A percentile compares a stretch with the other conserved stretches of the same genome.
Conservation (phyloP, 768 basidiomycete genomes). For the Tylopilus plumbeoviolaceoides region DNA sequence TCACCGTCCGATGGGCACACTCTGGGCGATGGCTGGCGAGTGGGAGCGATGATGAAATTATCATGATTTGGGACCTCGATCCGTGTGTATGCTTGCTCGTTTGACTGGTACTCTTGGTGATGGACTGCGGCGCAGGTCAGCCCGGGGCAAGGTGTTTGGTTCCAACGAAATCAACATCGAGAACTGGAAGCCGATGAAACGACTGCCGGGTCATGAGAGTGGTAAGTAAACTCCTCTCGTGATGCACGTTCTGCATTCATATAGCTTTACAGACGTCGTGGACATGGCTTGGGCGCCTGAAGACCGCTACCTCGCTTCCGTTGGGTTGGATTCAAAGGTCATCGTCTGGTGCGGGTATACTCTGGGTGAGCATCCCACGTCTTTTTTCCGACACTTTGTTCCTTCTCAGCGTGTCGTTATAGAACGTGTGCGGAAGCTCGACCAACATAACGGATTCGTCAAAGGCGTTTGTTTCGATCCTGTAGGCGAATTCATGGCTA, state of each 20-base stretch:
- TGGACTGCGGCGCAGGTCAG: conserved; percentile 45
- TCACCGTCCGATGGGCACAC: conserved; percentile 91
- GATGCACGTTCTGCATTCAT: conserved; percentile 1
- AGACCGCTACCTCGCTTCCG: conserved; percentile 89
- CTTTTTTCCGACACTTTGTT: neutral
- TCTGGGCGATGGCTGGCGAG: conserved; percentile 92
- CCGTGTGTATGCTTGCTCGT: conserved; percentile 53
- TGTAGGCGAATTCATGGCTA: conserved; percentile 96
- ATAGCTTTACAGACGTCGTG: conserved; percentile 66
- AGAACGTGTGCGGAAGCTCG: conserved; percentile 84
- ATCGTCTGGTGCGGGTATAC: conserved; percentile 93
- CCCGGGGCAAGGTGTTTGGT: conserved; percentile 88
- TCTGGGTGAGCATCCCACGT: conserved; percentile 55
- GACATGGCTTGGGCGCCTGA: conserved; percentile 95
- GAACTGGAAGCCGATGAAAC: conserved; percentile 92
- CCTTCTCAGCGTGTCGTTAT: neutral
- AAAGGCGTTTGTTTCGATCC: conserved; percentile 99
- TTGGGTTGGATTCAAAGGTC: conserved; percentile 87
- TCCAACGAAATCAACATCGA: conserved; percentile 95
- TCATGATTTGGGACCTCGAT: conserved; percentile 97
- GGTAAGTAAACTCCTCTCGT: conserved; percentile 46
- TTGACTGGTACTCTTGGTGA: conserved; percentile 1
- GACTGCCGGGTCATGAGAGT: conserved; percentile 91
- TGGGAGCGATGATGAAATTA: conserved; percentile 92
- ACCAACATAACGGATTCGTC: conserved; percentile 92